Evolutionary conservation across 2,329 filamentous ascomycete species (phyloP), one percentile per base, ranked within the genome.

Genomic region (Fusarium chaquense): DNA sequence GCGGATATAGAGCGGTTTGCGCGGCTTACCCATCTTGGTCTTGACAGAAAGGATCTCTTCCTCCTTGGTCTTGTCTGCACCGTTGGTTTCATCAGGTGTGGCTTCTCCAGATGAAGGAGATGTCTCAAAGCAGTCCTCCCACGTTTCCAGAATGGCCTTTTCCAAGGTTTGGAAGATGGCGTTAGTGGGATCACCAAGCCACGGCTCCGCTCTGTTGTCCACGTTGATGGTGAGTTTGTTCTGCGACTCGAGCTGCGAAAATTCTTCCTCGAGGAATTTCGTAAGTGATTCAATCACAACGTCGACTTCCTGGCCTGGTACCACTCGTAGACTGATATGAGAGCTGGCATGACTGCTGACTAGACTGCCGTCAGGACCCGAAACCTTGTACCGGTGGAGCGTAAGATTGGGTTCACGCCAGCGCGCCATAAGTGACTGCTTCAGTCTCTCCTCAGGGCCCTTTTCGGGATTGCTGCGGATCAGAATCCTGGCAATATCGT

Each of bases 351-450:
- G 90, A 67, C 93, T 91, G 43, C 95, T 97, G 65, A 99, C 97
- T 30, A 98, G 89, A 49, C 94, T 96, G 3, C 94, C 93, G 72
- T 97, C 96, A 1, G 93, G 94, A 0, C 95, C 95, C 0, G 94
- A 97, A 0, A 95, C 94, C 75, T 97, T 93, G 79, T 98, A 94
- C 10, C 93, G 88, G 80, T 99, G 96, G 44, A 98, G 92, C 0
- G 96, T 98, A 54, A 99, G 83, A 51, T 97, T 97, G 0, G 96
- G 94, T 76, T 98, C 94, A 24, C 96, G 90, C 96, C 96, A 99
- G 59, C 94, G 88, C 13, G 94, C 92, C 91, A 97, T 97, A 8
- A 99, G 85, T 3, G 91, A 94, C 38, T 89, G 86, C 63, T 95
- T 94, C 47, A 98, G 87, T n/a, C 87, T 86, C 9, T 91, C 87